Base-by-base conservation (phyloP, 2,329 filamentous ascomycete species). In the Sarocladium kiliense region DNA sequence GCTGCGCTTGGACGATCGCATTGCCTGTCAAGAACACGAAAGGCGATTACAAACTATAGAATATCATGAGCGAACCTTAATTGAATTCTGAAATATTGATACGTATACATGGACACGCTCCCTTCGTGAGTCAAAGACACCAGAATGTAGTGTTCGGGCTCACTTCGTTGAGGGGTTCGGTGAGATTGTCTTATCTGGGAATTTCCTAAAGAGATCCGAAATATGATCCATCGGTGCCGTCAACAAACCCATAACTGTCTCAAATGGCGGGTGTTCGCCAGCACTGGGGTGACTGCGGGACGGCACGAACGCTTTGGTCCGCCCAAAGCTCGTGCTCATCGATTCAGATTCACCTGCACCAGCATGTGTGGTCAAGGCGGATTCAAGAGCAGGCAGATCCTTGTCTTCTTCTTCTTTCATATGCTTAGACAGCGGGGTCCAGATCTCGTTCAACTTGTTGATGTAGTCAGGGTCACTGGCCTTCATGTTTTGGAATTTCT, bases 211-310 rank as follows among this genome's bases (percentile, higher is more conserved):
- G 6, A 82, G 53, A 63, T 85, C 80, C 36, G 67, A 68, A 30
- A 86, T 58, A 57, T 74, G 75, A 63, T 85, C 83, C 18, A 85
- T 68, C 0, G 82, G 82, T 14, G 81, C 79, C 0, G 77, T 68
- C 64, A 86, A 58, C 21, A 86, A 60, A 0, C 77, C 80, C 56
- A 74, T 74, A 0, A 73, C 77, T 0, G 76, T 80, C 70, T 85
- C 80, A 57, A 82, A 84, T 0, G 77, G 78, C 2, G 79, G 79
- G 34, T 74, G 73, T 57, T 80, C 73, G 0, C 76, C 76, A 2
- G 75, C 72, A n/a, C 61, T 68, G 0, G 78, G 78, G 63, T 82
- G 80, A 34, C 74, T 76, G 23, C 77, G 72, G 1, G 76, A 73
- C 1, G 80, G 80, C 1, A 77, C 74, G 60, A 84, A 78, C 25